Evolutionary conservation across 305 asterid species (phyloP).

Genomic region (Fraxinus latifolia): DNA sequence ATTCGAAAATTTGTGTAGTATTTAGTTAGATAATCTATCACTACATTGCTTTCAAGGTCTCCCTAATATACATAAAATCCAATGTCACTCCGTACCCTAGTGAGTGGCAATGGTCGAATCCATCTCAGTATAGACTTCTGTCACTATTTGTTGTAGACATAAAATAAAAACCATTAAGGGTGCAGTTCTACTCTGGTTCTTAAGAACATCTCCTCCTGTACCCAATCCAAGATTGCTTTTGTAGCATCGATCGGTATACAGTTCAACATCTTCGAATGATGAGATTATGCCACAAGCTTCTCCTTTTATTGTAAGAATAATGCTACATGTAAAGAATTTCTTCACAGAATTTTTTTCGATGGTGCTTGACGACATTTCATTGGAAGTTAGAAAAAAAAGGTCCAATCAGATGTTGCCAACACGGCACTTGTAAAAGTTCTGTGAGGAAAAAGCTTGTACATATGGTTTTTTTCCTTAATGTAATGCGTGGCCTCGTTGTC

Average conservation of each 20-base stretch:
- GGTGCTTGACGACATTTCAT: too few species aligned
- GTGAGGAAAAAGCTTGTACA: too few species aligned
- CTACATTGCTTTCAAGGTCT: not conserved
- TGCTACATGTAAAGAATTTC: too few species aligned
- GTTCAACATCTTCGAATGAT: not conserved
- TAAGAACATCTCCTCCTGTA: not conserved
- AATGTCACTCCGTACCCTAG: not conserved
- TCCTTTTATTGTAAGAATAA: not conserved
- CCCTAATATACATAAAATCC: not conserved
- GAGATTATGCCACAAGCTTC: not conserved
- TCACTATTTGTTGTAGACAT: not conserved
- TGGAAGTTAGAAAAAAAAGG: too few species aligned
- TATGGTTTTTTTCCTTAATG: too few species aligned
- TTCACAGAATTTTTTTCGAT: too few species aligned
- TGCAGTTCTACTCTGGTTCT: not conserved
- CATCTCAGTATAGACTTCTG: not conserved
- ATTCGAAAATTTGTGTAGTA: not conserved
- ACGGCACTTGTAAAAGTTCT: too few species aligned
- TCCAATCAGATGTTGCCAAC: too few species aligned
- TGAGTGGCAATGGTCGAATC: not conserved
- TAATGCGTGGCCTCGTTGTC: not conserved
- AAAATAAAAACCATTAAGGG: not conserved
- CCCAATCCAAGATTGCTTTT: not conserved
- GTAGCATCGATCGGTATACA: not conserved
- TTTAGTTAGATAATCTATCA: not conserved